phyloP scores from a whole-genome alignment of 208 protist genomes.

The Phytomonas francai region DNA sequence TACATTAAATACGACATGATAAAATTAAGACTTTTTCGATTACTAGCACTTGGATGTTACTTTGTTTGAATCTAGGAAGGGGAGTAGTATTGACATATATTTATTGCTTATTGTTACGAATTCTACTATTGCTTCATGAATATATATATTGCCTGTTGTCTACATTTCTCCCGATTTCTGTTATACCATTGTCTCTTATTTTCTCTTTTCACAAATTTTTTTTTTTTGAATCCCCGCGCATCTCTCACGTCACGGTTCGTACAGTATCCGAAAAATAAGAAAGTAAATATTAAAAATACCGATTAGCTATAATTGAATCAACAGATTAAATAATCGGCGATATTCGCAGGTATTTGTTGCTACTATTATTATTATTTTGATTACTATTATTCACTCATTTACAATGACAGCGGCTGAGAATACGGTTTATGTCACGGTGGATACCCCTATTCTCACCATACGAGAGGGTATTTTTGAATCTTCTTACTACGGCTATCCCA shows the following conservation, averaged over 20 bases:
- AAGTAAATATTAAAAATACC: too few relatives aligned
- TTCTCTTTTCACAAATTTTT: constrained; percentile 9
- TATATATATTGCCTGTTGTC: constrained; percentile 7
- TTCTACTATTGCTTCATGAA: not conserved
- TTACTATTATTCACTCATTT: constrained; percentile 14
- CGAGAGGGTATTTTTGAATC: constrained; percentile 66
- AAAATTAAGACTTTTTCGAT: too few relatives aligned
- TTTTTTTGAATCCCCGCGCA: too few relatives aligned
- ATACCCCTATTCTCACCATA: constrained; percentile 30
- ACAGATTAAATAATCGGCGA: too few relatives aligned
- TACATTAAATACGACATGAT: too few relatives aligned
- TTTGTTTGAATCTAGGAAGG: too few relatives aligned
- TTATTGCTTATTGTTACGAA: not conserved
- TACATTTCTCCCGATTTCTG: constrained; percentile 8
- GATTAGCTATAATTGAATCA: too few relatives aligned
- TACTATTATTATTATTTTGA: too few relatives aligned
- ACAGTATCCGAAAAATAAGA: too few relatives aligned
- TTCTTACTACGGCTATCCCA: constrained; percentile 72
- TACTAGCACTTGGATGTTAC: too few relatives aligned
- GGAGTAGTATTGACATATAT: not conserved
- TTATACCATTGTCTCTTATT: constrained; percentile 12
- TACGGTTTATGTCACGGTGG: constrained; percentile 26
- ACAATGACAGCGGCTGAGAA: constrained; percentile 18
- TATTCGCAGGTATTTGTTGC: too few relatives aligned
- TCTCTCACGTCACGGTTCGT: too few relatives aligned